Base-by-base conservation (phyloP, 176 grass and related monocot species). In the Ampelocalamus luodianensis region DNA sequence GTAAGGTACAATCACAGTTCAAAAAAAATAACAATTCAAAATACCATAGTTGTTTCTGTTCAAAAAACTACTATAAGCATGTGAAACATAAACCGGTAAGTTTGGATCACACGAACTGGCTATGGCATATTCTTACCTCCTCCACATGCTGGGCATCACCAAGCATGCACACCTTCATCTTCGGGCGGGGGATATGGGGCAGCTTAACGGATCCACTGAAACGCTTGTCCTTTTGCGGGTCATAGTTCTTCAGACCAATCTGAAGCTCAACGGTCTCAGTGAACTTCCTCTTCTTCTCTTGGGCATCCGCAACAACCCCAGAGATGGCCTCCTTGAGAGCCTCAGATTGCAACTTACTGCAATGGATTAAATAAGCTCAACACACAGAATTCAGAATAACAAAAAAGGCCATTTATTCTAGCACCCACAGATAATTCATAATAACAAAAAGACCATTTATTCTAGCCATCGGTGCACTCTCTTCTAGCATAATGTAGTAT, bases 81-180 rank as follows among this genome's bases (percentile, higher is more conserved):
- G 44, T 42, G 17, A 42, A 69, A 3, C 70, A 61, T 22, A 82
- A 46, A 40, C 8, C 10, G 3, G 6, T 1, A 18, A 60, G 15
- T 60, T 15, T 44, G 9, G 68, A 60, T 42, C 1, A 22, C 14
- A 22, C 22, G 12, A 50, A 59, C 14, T 50, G 1, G 5, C 0
- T 10, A 11, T 8, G 45, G 8, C 5, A 69, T 74, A 76, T 58
- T 5, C 56, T 72, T 81, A 95, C 93, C 93, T 95, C 90, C 61
- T 90, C 90, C 0, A 95, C 90, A 8, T 95, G 93, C 63, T 92
- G 90, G 6, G 93, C 93, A 73, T 95, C 93, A 66, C 93, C 93
- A 80, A 95, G 93, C 93, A 95, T 95, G 84, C 90, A 95, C 51
- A 95, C 85, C 93, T 90, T 94, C 92, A 94, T 94, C 79, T 94